Evolutionary conservation across 306 rosid species (phyloP).

Genomic region (Casuarina cunninghamiana): DNA sequence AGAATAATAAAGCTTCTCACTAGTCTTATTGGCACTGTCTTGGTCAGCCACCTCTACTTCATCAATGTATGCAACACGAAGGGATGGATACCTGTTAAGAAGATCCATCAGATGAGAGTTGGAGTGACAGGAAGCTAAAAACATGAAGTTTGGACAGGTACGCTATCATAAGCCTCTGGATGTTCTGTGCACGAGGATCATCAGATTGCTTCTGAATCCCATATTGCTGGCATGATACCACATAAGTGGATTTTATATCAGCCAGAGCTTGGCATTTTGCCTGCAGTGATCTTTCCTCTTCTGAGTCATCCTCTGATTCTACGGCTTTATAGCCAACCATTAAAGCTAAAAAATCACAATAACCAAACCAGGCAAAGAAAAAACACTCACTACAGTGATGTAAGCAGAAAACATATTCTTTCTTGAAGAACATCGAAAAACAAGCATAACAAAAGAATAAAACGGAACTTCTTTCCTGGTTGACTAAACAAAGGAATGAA

Average conservation of each 20-base stretch:
- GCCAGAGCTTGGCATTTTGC: conserved; percentile 92
- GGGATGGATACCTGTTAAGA: conserved; percentile 79
- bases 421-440: conserved; percentile 1
- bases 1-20: conserved; percentile 80
- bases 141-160: conserved; percentile 31
- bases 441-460: background rate
- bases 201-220: conserved; percentile 93
- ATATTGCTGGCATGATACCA: conserved; percentile 89
- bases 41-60: conserved; percentile 91
- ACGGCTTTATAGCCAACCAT: conserved; percentile 97
- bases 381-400: background rate
- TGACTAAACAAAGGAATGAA: conserved; percentile 11
- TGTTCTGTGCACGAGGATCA: conserved; percentile 82
- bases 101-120: conserved; percentile 13
- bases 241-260: conserved; percentile 94
- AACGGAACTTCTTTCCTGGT: background rate
- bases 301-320: conserved; percentile 75
- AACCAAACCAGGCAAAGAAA: conserved; percentile 8
- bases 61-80: conserved; percentile 93
- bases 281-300: conserved; percentile 83
- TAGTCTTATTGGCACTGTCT: conserved; percentile 70
- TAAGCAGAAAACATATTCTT: background rate
- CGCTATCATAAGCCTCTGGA: conserved; percentile 85
- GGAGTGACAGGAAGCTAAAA: background rate
- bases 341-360: conserved; percentile 56